Conservation (phyloP, 805 yeast species). For the Lachancea cidri region DNA sequence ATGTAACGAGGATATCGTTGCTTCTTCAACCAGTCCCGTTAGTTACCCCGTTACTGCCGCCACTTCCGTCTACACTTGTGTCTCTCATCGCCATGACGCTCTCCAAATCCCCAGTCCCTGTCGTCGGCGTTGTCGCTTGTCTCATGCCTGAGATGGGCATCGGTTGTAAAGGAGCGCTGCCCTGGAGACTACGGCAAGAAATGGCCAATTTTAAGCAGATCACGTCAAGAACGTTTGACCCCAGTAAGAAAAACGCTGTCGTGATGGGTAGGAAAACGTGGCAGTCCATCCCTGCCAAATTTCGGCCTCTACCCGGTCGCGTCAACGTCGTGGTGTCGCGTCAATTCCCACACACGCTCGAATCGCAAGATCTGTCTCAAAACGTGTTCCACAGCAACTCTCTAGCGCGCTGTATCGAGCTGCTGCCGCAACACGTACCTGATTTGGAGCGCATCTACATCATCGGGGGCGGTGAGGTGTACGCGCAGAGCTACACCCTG, state of each 20-base stretch:
- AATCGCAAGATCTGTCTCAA: conserved; percentile 4
- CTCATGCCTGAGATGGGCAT: conserved; percentile 76
- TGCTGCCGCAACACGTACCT: conserved; percentile 18
- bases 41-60: neutral
- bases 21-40: neutral
- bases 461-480: conserved; percentile 92
- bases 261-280: conserved; percentile 96
- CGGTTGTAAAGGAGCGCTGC: conserved; percentile 74
- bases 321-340: conserved; percentile 72
- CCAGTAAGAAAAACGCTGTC: conserved; percentile 59
- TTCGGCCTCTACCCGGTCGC: conserved; percentile 76
- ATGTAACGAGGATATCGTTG: too few relatives aligned
- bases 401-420: conserved; percentile 39
- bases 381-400: conserved; percentile 37
- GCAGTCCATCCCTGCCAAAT: conserved; percentile 84
- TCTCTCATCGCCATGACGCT: conserved; percentile 3
- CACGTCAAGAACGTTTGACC: conserved; percentile 44
- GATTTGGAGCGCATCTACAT: conserved; percentile 60
- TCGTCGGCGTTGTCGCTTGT: conserved; percentile 80
- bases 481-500: conserved; percentile 45
- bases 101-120: conserved; percentile 27
- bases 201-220: conserved; percentile 79
- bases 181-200: conserved; percentile 83
- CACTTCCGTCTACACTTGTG: too few relatives aligned
- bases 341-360: conserved; percentile 14